phyloP scores from a whole-genome alignment of 1,139 yeast genomes.

The Candida sanyaensis region DNA sequence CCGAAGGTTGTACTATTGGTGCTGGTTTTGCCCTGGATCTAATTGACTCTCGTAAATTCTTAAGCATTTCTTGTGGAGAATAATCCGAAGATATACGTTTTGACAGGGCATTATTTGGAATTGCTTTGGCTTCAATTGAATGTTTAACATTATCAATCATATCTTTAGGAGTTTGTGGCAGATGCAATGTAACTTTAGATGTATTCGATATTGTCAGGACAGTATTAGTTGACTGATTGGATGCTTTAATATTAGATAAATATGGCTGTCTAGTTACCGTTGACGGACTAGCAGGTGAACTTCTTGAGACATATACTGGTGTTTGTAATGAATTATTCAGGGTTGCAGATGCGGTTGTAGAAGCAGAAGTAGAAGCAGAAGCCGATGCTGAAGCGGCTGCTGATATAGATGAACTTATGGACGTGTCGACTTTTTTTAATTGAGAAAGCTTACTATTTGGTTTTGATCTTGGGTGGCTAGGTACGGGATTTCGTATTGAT shows the following conservation, averaged over 20 bases:
- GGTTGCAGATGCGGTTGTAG: not conserved
- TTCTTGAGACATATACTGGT: not conserved
- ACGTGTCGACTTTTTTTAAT: conserved; percentile 3
- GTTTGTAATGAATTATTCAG: not conserved
- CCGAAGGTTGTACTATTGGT: conserved; percentile 3
- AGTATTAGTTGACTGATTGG: not conserved
- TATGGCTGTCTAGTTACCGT: not conserved
- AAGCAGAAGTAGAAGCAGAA: conserved; percentile 1
- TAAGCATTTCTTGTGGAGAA: conserved; percentile 32
- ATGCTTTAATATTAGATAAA: not conserved
- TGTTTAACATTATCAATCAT: conserved; percentile 25
- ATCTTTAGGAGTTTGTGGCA: conserved; percentile 21
- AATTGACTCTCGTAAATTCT: conserved; percentile 25
- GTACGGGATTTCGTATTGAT: conserved; percentile 4
- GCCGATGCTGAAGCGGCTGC: conserved; percentile 2
- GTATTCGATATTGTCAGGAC: not conserved
- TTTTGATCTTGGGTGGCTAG: conserved; percentile 1
- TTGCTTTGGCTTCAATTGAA: conserved; percentile 24
- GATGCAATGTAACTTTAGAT: not conserved
- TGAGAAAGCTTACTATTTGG: conserved; percentile 2
- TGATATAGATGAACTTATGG: not conserved
- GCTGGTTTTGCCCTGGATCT: conserved; percentile 21
- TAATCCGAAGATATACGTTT: conserved; percentile 22
- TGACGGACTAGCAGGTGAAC: not conserved
- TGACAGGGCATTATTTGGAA: conserved; percentile 17